These are phyloP conservation scores for Colletotrichum cereale DNA, from an alignment of 2,329 filamentous ascomycete genomes.

Conservation along the genomic window DNA sequence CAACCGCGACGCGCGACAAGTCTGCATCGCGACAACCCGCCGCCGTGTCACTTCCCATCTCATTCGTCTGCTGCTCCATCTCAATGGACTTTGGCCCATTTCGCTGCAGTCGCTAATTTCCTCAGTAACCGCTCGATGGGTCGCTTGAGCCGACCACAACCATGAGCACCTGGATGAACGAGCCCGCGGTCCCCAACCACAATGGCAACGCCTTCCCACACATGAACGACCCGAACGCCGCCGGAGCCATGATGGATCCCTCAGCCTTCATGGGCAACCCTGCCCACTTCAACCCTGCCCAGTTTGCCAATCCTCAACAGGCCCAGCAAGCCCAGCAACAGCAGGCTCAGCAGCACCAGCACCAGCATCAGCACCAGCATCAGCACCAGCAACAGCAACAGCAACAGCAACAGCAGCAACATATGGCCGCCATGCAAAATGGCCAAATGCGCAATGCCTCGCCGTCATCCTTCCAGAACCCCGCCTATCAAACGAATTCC, in stretches of 20 bases:
- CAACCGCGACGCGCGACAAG: slow-evolving; percentile 43
- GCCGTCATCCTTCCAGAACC: slow-evolving; percentile 77
- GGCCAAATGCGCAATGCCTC: slow-evolving; percentile 86
- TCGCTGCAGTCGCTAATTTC: slow-evolving; percentile 60
- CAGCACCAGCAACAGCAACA: slow-evolving; percentile 54
- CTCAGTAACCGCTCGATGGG: slow-evolving; percentile 60
- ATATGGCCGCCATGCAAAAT: slow-evolving; percentile 79
- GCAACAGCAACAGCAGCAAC: slow-evolving; percentile 50
- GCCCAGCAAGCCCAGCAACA: slow-evolving; percentile 42
- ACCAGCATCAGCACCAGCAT: slow-evolving; percentile 35
- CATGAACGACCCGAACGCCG: slow-evolving; percentile 71
- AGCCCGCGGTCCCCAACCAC: slow-evolving; percentile 75
- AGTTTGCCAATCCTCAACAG: slow-evolving; percentile 66
- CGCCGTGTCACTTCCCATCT: slow-evolving; percentile 58
- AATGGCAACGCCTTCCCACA: slow-evolving; percentile 78
- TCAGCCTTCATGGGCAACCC: slow-evolving; percentile 72
- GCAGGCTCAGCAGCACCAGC: slow-evolving; percentile 38
- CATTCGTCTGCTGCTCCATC: slow-evolving; percentile 47
- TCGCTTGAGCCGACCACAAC: slow-evolving; percentile 62
- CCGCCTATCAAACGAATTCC: slow-evolving; percentile 85
- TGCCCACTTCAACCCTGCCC: slow-evolving; percentile 69
- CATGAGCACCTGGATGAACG: slow-evolving; percentile 82
- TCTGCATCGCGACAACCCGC: slow-evolving; percentile 38
- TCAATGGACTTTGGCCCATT: slow-evolving; percentile 57
- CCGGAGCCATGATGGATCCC: slow-evolving; percentile 73